A percentile compares a stretch with the other conserved stretches of the same genome.
Conservation (phyloP, 495 filamentous ascomycete species). For the Hypoxylon fragiforme region DNA sequence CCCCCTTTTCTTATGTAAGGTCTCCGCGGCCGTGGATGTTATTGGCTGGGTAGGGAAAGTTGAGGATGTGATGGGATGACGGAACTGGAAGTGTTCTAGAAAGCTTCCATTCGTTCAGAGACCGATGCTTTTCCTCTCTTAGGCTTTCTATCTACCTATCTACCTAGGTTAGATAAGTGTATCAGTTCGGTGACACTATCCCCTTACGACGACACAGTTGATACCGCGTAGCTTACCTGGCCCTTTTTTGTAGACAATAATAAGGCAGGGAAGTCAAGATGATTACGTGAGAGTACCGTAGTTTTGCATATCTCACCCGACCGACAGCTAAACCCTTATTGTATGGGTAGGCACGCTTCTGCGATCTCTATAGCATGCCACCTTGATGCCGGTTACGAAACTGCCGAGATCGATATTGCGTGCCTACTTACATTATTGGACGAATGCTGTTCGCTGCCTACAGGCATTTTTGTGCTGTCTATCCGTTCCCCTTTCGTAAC, state of each 20-base stretch:
- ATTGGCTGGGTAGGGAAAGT: conserved; percentile 12
- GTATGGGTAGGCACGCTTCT: background rate
- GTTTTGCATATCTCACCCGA: conserved; percentile 21
- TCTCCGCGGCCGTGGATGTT: conserved; percentile 13
- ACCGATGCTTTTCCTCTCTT: too few species aligned
- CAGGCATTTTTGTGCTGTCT: too few species aligned
- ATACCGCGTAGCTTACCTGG: too few species aligned
- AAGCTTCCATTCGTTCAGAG: conserved; percentile 14
- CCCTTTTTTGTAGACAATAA: too few species aligned
- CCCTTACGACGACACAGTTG: too few species aligned
- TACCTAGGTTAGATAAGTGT: too few species aligned
- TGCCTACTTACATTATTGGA: too few species aligned
- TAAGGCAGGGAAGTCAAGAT: too few species aligned
- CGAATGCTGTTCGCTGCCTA: too few species aligned
- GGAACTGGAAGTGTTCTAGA: conserved; percentile 22
- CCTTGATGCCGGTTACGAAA: background rate
- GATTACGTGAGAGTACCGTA: conserved; percentile 34
- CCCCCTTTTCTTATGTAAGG: background rate
- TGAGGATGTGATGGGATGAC: conserved; percentile 5
- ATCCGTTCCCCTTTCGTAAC: too few species aligned
- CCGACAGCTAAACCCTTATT: conserved; percentile 2
- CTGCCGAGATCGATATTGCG: background rate
- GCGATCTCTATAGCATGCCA: background rate
- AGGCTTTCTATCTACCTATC: background rate
- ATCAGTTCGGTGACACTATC: too few species aligned